Base-by-base conservation (phyloP, 208 protist genomes). In the Crithidia thermophila region DNA sequence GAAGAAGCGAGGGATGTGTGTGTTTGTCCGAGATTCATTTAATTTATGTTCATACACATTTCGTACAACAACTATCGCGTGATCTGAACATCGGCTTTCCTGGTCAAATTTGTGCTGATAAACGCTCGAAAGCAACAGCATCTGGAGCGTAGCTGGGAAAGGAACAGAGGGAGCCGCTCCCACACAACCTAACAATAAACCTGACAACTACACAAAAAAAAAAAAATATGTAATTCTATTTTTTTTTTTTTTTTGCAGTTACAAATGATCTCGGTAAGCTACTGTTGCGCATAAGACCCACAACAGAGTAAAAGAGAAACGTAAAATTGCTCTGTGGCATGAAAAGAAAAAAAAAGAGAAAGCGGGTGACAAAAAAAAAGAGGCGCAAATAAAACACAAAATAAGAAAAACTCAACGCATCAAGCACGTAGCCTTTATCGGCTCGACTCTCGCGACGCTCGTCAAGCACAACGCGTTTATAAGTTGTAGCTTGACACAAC, bases 301-400 rank as follows among this genome's bases (percentile, higher is more conserved):
- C n/a, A 40, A 64, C 51, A 20, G 25, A 67, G 25, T 58, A 28
- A 57, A 68, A 40, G 23, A n/a, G n/a, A n/a, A n/a, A n/a, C n/a
- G n/a, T n/a, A n/a, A 37, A 31, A 37, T 21, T 27, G 31, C 16
- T 25, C 25, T 10, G 6, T 16, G 25, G 27, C 16, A 34, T 36
- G 14, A 37, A 57, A 4, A 57, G 25, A 30, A 34, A 37, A 10
- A 37, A 10, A 57, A 34, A 57, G 51, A 57, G 31, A 57, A 34
- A 28, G 51, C 25, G 31, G 18, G 13, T 14, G 21, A 23, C 25
- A 18, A 53, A 21, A 23, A 31, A 21, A 11, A 20, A 53, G 28
- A 57, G 31, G 51, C 10, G 16, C 7, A 10, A 37, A 57, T 8
- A 34, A 25, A 4, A 13, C 10, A 28, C 7, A 34, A 25, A 30